Conservation (phyloP, 257 asterid genomes). For the Echites panduratus region DNA sequence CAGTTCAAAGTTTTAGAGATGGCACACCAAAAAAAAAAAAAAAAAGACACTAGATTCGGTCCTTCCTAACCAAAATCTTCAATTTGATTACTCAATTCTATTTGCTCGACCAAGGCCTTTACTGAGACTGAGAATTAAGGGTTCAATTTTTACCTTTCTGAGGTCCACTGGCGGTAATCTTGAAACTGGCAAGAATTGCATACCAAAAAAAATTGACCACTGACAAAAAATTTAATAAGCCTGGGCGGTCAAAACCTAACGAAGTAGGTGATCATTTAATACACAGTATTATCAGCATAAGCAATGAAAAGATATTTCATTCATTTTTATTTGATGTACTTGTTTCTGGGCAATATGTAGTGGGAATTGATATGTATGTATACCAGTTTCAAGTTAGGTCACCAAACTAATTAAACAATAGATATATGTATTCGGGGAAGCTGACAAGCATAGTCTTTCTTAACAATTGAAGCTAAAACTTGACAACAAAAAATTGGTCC, state of each 20-base stretch:
- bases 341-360: not conserved
- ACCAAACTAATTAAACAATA: slow-evolving; percentile 10
- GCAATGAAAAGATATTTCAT: not conserved
- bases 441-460: not conserved
- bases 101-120: too few relatives aligned
- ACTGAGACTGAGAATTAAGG: too few relatives aligned
- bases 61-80: not conserved
- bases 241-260: not conserved
- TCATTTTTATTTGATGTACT: too few relatives aligned
- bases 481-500: not conserved
- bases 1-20: not conserved
- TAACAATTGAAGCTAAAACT: not conserved
- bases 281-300: not conserved
- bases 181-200: not conserved
- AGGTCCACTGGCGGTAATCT: not conserved
- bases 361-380: too few relatives aligned
- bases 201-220: not conserved
- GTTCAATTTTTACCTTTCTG: not conserved
- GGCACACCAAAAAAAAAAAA: not conserved
- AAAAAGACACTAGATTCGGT: not conserved
- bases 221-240: not conserved
- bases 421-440: too few relatives aligned
- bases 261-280: not conserved
- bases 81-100: too few relatives aligned
- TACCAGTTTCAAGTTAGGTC: not conserved